Conservation (phyloP, 2,329 filamentous ascomycete genomes). For the Cercospora beticola region DNA sequence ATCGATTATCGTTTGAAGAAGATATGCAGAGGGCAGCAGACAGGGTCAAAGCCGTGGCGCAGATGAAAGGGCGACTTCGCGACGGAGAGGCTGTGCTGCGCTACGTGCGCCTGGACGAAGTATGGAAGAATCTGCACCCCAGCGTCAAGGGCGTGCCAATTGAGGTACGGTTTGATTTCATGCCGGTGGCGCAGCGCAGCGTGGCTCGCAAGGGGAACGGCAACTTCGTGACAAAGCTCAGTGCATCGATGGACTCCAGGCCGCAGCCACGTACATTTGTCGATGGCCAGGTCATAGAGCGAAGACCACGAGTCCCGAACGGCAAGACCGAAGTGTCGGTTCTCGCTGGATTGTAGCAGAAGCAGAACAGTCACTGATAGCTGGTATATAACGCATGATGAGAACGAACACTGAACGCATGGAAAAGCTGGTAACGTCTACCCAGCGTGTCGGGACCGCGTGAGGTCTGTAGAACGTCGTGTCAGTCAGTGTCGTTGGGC, state of each 20-base stretch:
- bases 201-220: slow-evolving; percentile 11
- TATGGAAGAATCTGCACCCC: slow-evolving; percentile 22
- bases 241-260: slow-evolving; percentile 3
- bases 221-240: slow-evolving; percentile 15
- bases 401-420: not conserved
- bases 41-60: slow-evolving; percentile 13
- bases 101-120: slow-evolving; percentile 26
- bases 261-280: slow-evolving; percentile 15
- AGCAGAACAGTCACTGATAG: slow-evolving; percentile 6
- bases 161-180: slow-evolving; percentile 23
- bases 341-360: slow-evolving; percentile 3
- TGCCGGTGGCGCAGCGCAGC: not conserved
- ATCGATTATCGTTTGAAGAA: slow-evolving; percentile 20
- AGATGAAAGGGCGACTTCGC: slow-evolving; percentile 21
- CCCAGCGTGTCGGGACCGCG: not conserved
- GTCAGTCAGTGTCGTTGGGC: not conserved
- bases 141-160: slow-evolving; percentile 12
- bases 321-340: slow-evolving; percentile 11
- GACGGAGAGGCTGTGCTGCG: slow-evolving; percentile 19
- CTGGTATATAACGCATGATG: not conserved
- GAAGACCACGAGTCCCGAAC: not conserved
- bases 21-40: slow-evolving; percentile 13
- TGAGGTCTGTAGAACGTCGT: not conserved
- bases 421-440: not conserved
- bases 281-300: slow-evolving; percentile 10